These are phyloP conservation scores for Acacia melanoxylon DNA, from an alignment of 306 rosid species.

Conservation along the genomic window DNA sequence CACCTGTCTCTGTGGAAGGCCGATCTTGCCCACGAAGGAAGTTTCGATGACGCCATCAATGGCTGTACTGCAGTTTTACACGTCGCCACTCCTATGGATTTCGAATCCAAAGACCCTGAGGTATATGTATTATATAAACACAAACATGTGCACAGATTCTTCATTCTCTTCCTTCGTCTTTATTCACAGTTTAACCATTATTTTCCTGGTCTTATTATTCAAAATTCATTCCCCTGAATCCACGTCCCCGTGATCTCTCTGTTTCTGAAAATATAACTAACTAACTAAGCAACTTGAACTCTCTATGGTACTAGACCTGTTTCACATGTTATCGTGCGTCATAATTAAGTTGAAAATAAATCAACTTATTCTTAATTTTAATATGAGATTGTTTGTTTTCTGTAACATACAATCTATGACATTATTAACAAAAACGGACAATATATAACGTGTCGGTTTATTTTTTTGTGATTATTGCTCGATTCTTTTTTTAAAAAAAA, in stretches of 20 bases:
- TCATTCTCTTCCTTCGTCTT: background rate
- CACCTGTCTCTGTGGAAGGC: constrained; percentile 76
- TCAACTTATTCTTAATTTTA: too few relatives aligned
- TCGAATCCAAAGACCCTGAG: constrained; percentile 80
- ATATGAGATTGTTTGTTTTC: background rate
- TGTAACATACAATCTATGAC: background rate
- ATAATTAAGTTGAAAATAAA: background rate
- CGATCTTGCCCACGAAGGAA: constrained; percentile 62
- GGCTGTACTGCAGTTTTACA: constrained; percentile 85
- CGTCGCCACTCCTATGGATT: constrained; percentile 91
- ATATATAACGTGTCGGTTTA: background rate
- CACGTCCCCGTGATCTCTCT: background rate
- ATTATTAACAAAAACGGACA: too few relatives aligned
- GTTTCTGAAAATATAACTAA: background rate
- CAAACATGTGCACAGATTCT: background rate
- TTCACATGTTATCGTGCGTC: background rate
- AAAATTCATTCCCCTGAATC: background rate
- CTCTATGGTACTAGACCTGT: background rate
- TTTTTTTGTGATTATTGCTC: background rate
- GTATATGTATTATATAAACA: constrained; percentile 11
- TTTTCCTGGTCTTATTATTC: background rate
- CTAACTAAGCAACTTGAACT: background rate
- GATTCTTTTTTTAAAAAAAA: too few relatives aligned
- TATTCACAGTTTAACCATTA: background rate
- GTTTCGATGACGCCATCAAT: constrained; percentile 69